Conservation (phyloP, 257 asterid genomes). For the Ehretia macrophylla region DNA sequence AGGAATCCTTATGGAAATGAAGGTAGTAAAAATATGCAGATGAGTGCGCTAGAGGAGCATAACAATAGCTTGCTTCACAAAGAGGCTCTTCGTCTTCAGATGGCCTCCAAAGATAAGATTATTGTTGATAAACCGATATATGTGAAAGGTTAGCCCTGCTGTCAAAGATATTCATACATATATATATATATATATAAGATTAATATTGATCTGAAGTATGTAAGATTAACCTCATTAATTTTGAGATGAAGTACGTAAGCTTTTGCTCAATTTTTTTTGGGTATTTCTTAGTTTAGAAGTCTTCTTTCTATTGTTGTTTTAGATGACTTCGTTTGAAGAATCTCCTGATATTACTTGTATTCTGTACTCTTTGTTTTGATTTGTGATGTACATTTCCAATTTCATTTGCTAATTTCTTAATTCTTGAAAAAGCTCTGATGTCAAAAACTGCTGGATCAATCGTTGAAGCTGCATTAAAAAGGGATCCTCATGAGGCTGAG, state of each 20-base stretch:
- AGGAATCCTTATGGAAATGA: slow-evolving; percentile 98
- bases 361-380: background rate
- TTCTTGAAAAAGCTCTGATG: slow-evolving; percentile 73
- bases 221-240: no score
- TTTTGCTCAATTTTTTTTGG: no score
- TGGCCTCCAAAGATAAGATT: slow-evolving; percentile 92
- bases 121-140: slow-evolving; percentile 78
- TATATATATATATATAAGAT: no score
- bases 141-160: slow-evolving; percentile 72
- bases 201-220: no score
- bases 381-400: background rate
- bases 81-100: slow-evolving; percentile 96
- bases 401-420: slow-evolving; percentile 5
- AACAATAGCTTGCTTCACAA: slow-evolving; percentile 97
- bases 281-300: no score
- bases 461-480: slow-evolving; percentile 90
- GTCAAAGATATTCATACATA: background rate
- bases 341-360: background rate
- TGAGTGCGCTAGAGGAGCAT: slow-evolving; percentile 99
- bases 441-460: slow-evolving; percentile 99
- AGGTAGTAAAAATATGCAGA: slow-evolving; percentile 99
- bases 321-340: no score
- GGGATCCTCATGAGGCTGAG: slow-evolving; percentile 96
- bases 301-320: no score
- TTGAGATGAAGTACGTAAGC: no score